phyloP scores from a whole-genome alignment of 2,329 filamentous ascomycete species.

The Arthrobotrys megalospora region DNA sequence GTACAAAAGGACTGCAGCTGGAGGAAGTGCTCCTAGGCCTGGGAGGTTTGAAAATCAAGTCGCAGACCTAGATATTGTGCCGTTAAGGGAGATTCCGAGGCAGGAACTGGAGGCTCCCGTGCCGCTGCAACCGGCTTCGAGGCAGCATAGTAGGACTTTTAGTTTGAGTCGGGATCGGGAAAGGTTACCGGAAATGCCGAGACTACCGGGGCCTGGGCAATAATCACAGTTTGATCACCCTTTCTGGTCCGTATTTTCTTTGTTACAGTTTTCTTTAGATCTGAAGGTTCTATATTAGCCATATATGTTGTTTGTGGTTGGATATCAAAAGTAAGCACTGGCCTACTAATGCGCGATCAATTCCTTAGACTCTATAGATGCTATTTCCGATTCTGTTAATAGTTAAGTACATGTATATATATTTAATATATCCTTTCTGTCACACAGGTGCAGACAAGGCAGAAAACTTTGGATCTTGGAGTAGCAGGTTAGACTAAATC shows the following conservation, averaged over 20 bases:
- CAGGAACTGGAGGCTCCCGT: slow-evolving; percentile 46
- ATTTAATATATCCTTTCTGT: too few species aligned
- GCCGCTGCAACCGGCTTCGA: not conserved
- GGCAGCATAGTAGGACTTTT: slow-evolving; percentile 4
- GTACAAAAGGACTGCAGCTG: not conserved
- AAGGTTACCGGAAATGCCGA: slow-evolving; percentile 43
- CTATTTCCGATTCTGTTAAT: too few species aligned
- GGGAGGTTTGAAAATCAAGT: slow-evolving; percentile 35
- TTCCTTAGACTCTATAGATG: too few species aligned
- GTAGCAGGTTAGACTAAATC: too few species aligned
- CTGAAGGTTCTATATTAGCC: too few species aligned
- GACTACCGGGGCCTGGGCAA: slow-evolving; percentile 20
- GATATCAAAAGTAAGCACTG: too few species aligned
- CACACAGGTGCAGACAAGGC: too few species aligned
- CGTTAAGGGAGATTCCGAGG: slow-evolving; percentile 22
- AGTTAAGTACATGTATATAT: too few species aligned
- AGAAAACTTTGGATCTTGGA: too few species aligned
- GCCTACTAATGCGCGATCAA: too few species aligned
- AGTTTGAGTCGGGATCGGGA: not conserved
- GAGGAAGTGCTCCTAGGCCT: not conserved
- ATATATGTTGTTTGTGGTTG: too few species aligned
- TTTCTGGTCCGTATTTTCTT: not conserved
- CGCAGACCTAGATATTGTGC: slow-evolving; percentile 5
- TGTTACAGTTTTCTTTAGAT: not conserved
- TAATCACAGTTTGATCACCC: too few species aligned